A percentile compares a stretch with the other conserved stretches of the same genome.
Conservation (phyloP, 331 rosid genomes). For the Stylosanthes scabra region DNA sequence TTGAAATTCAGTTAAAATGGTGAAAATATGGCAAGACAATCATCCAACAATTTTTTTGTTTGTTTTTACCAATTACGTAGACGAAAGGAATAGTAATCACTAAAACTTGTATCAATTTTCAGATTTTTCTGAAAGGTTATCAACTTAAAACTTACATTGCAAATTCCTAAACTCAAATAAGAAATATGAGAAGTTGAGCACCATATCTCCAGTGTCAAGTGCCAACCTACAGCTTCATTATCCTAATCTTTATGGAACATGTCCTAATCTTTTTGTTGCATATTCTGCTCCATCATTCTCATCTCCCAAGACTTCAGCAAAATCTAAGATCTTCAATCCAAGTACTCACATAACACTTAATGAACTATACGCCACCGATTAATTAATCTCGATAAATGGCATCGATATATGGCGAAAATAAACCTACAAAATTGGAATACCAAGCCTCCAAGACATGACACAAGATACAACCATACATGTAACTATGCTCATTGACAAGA, state of each 20-base stretch:
- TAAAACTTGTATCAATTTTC: background rate
- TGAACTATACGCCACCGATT: too few species aligned
- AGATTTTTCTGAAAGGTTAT: background rate
- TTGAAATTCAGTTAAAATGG: background rate
- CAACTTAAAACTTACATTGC: background rate
- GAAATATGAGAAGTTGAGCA: background rate
- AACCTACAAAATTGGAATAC: conserved; percentile 27
- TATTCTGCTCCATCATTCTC: too few species aligned
- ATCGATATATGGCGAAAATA: background rate
- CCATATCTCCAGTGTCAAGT: background rate
- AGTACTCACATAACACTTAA: too few species aligned
- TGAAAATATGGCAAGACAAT: background rate
- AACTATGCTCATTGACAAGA: background rate
- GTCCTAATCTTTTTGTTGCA: background rate
- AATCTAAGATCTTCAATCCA: too few species aligned
- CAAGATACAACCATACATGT: background rate
- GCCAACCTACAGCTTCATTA: background rate
- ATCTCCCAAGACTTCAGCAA: too few species aligned
- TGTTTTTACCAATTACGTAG: background rate
- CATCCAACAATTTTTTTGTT: background rate
- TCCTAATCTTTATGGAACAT: background rate
- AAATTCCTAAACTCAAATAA: background rate
- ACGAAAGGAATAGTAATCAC: background rate
- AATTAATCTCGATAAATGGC: too few species aligned
- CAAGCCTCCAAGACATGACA: conserved; percentile 1